A percentile compares a stretch with the other conserved stretches of the same genome.
phyloP scores from a whole-genome alignment of 2,329 filamentous ascomycete species.

The Westerdykella sp. region DNA sequence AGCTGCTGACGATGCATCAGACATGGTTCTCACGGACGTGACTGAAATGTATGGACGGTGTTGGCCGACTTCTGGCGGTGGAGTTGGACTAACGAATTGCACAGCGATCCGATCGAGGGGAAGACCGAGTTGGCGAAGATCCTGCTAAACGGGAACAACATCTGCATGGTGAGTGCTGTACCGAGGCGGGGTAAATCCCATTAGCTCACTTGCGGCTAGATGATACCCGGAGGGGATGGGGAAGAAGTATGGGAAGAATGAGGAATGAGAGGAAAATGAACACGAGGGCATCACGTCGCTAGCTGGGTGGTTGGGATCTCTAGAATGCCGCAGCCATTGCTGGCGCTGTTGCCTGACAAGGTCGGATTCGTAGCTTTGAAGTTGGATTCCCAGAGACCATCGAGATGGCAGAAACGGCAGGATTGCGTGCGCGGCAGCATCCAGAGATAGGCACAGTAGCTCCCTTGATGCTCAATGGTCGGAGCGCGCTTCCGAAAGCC shows the following conservation, averaged over 20 bases:
- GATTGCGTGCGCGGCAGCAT: too few relatives aligned
- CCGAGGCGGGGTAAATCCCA: not conserved
- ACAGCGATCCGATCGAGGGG: constrained; percentile 76
- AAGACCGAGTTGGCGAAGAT: constrained; percentile 91
- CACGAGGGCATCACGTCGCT: too few relatives aligned
- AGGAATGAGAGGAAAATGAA: not conserved
- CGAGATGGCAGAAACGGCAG: too few relatives aligned
- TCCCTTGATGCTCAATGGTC: too few relatives aligned
- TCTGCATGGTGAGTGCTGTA: constrained; percentile 77
- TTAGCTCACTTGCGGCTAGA: constrained; percentile 12
- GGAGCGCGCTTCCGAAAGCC: too few relatives aligned
- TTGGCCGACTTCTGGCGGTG: not conserved
- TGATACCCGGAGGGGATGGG: constrained; percentile 32
- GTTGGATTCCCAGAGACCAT: too few relatives aligned
- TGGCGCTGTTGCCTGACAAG: too few relatives aligned
- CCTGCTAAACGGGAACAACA: constrained; percentile 93
- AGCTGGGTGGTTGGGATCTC: too few relatives aligned
- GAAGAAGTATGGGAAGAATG: constrained; percentile 23
- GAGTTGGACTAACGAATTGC: constrained; percentile 5
- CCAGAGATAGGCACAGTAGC: too few relatives aligned
- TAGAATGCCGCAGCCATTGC: too few relatives aligned
- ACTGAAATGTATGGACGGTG: constrained; percentile 72
- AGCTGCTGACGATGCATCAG: constrained; percentile 43
- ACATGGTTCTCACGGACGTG: constrained; percentile 97
- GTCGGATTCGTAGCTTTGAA: too few relatives aligned